phyloP scores from a whole-genome alignment of 2,329 filamentous ascomycete species.

The Apiospora marii region DNA sequence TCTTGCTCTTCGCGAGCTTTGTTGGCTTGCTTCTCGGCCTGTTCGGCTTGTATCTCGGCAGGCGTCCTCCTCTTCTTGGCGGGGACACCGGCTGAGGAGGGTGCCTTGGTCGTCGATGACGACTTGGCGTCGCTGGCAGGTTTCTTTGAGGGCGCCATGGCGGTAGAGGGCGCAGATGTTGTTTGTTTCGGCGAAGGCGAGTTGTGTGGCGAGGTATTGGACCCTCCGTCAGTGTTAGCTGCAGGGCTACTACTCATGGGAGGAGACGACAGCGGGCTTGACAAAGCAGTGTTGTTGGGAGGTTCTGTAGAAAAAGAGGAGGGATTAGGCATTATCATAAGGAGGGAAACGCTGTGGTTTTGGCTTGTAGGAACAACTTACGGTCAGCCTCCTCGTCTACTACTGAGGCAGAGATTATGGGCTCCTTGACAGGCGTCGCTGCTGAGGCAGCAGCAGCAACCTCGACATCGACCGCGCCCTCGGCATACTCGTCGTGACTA shows the following conservation, averaged over 20 bases:
- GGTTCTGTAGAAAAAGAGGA: conserved; percentile 6
- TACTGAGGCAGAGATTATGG: conserved; percentile 17
- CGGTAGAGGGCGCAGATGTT: conserved; percentile 35
- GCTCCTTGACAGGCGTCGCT: conserved; percentile 28
- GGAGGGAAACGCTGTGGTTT: not conserved
- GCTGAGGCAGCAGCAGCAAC: conserved; percentile 32
- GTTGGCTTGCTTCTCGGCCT: conserved; percentile 37
- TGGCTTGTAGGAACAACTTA: not conserved
- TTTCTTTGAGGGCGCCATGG: conserved; percentile 28
- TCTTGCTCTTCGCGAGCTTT: conserved; percentile 48
- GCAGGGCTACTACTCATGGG: conserved; percentile 41
- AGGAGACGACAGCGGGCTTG: conserved; percentile 25
- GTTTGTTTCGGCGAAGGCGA: conserved; percentile 47
- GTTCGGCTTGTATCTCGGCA: conserved; percentile 38
- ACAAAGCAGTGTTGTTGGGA: conserved; percentile 23
- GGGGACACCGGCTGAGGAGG: conserved; percentile 30
- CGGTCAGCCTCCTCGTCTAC: not conserved
- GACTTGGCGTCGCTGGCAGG: conserved; percentile 26
- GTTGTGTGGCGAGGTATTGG: conserved; percentile 47
- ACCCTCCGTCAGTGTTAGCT: conserved; percentile 52
- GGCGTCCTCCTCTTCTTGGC: conserved; percentile 46
- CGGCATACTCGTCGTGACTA: conserved; percentile 51
- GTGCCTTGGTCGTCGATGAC: conserved; percentile 23
- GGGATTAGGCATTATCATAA: not conserved
- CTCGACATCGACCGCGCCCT: conserved; percentile 34